Conservation (phyloP, 1,284 basidiomycete species). For the Tylopilus sp. region DNA sequence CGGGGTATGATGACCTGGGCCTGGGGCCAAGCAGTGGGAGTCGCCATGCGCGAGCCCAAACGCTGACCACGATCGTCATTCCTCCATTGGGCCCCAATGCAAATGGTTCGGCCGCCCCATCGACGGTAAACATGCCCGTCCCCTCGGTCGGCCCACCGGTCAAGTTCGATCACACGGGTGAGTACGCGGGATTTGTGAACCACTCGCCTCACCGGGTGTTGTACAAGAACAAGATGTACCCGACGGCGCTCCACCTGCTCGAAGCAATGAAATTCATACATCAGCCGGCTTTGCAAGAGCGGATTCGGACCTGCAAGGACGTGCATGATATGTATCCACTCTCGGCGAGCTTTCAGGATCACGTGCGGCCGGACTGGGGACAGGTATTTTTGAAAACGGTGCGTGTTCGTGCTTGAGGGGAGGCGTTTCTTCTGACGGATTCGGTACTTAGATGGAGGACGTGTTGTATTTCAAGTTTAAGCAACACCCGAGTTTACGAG, state of each 20-base stretch:
- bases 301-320: slow-evolving; percentile 44
- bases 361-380: slow-evolving; percentile 52
- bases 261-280: slow-evolving; percentile 63
- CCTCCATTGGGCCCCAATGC: slow-evolving; percentile 12
- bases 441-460: slow-evolving; percentile 51
- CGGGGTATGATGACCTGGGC: slow-evolving; percentile 14
- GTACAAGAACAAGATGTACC: slow-evolving; percentile 50
- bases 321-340: slow-evolving; percentile 50
- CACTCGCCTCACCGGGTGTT: slow-evolving; percentile 54
- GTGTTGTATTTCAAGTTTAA: slow-evolving; percentile 58
- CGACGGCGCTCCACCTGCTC: slow-evolving; percentile 61
- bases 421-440: not conserved
- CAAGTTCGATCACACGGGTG: slow-evolving; percentile 34
- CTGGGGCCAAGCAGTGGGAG: slow-evolving; percentile 14
- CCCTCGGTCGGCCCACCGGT: slow-evolving; percentile 25
- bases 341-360: slow-evolving; percentile 38
- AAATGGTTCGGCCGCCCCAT: not conserved
- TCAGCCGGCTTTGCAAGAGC: slow-evolving; percentile 48
- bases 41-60: slow-evolving; percentile 19
- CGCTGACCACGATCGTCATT: slow-evolving; percentile 24
- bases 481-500: slow-evolving; percentile 51
- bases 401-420: slow-evolving; percentile 17
- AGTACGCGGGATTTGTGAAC: slow-evolving; percentile 48
- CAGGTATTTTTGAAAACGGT: slow-evolving; percentile 47
- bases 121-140: slow-evolving; percentile 12